phyloP scores from a whole-genome alignment of 1,139 yeast genomes.

The Sugiyamaella novakii region DNA sequence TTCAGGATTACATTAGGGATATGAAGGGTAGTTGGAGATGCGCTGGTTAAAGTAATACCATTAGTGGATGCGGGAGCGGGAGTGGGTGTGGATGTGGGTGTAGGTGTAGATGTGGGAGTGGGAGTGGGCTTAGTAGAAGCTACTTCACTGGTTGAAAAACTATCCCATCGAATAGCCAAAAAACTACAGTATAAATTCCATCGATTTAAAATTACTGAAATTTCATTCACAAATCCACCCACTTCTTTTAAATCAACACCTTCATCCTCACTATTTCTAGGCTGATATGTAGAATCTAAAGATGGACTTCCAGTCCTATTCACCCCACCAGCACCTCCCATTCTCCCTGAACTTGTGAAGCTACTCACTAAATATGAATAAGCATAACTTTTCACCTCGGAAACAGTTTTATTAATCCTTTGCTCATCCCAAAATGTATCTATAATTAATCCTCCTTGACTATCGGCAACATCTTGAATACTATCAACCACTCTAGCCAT shows the following conservation, averaged over 20 bases:
- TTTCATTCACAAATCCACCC: conserved; percentile 63
- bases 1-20: conserved; percentile 49
- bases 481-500: conserved; percentile 67
- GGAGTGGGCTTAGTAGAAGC: conserved; percentile 14
- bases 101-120: not conserved
- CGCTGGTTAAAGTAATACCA: conserved; percentile 7
- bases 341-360: conserved; percentile 35
- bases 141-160: conserved; percentile 34
- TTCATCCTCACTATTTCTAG: conserved; percentile 34
- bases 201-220: conserved; percentile 74
- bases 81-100: conserved; percentile 7
- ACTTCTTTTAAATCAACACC: conserved; percentile 53
- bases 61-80: conserved; percentile 16
- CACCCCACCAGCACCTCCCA: conserved; percentile 9
- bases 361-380: conserved; percentile 48
- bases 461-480: conserved; percentile 84
- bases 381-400: conserved; percentile 59
- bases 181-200: conserved; percentile 87
- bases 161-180: conserved; percentile 65
- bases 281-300: conserved; percentile 23
- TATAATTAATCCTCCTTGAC: conserved; percentile 83
- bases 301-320: conserved; percentile 26
- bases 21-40: conserved; percentile 20
- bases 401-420: conserved; percentile 56
- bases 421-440: conserved; percentile 84